These are phyloP conservation scores for Phaffia tasmanica DNA, from an alignment of 768 basidiomycete species.

Conservation along the genomic window DNA sequence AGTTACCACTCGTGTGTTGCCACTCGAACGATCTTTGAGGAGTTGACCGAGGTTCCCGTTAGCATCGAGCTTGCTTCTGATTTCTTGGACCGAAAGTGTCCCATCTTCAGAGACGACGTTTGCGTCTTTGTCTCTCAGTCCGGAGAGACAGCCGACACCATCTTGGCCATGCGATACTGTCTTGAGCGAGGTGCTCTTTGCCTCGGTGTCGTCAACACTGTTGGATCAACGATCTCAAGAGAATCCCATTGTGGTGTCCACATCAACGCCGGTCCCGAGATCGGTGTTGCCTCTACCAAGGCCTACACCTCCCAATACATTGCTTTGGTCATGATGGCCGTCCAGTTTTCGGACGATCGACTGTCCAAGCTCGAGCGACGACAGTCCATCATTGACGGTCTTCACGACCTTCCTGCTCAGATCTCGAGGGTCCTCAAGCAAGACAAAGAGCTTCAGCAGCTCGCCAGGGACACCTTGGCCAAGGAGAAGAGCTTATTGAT, in stretches of 20 bases:
- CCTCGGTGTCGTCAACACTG: slow-evolving; percentile 94
- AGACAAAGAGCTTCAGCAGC: slow-evolving; percentile 63
- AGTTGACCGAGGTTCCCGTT: slow-evolving; percentile 96
- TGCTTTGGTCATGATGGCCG: slow-evolving; percentile 89
- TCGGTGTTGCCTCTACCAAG: slow-evolving; percentile 99
- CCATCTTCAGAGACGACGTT: slow-evolving; percentile 92
- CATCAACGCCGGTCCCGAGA: slow-evolving; percentile 77
- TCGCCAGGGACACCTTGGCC: slow-evolving; percentile 59
- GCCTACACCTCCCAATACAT: slow-evolving; percentile 99
- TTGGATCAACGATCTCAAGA: slow-evolving; percentile 92
- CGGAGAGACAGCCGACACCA: slow-evolving; percentile 97
- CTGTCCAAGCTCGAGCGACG: slow-evolving; percentile 84
- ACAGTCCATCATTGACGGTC: slow-evolving; percentile 81
- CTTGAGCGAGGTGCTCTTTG: slow-evolving; percentile 91
- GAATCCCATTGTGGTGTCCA: slow-evolving; percentile 99
- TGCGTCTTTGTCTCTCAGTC: slow-evolving; percentile 94
- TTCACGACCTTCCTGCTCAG: slow-evolving; percentile 77
- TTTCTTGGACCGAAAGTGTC: slow-evolving; percentile 96
- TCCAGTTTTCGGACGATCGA: slow-evolving; percentile 93
- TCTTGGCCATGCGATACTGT: slow-evolving; percentile 90
- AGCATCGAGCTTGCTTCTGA: slow-evolving; percentile 94
- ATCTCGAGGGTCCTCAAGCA: slow-evolving; percentile 76
- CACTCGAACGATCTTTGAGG: slow-evolving; percentile 94
- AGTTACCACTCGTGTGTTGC: slow-evolving; percentile 96
- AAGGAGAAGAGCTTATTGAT: slow-evolving; percentile 75